Base-by-base conservation (phyloP, 139 green algal species). In the Parachlorella kessleri region DNA sequence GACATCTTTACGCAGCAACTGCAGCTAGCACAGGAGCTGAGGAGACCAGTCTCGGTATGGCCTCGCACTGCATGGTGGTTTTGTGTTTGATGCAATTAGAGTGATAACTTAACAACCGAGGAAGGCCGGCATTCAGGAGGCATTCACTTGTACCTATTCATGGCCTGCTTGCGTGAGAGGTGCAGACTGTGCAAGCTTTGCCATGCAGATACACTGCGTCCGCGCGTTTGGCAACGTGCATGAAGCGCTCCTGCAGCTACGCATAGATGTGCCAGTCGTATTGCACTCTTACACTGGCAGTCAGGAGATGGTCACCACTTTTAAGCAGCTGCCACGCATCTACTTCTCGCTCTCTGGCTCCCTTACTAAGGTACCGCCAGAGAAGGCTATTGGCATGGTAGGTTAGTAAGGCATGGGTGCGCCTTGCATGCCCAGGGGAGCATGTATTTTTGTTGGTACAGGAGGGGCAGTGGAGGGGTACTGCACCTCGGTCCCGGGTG, bases 121-220 rank as follows among this genome's bases (percentile, higher is more conserved):
- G n/a, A n/a, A n/a, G n/a, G n/a, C n/a, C n/a, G n/a, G n/a, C n/a
- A n/a, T n/a, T n/a, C n/a, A n/a, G n/a, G n/a, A n/a, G n/a, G n/a
- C n/a, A n/a, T n/a, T n/a, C n/a, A n/a, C n/a, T n/a, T n/a, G n/a
- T n/a, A n/a, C n/a, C n/a, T n/a, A n/a, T n/a, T n/a, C n/a, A n/a
- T n/a, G n/a, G n/a, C n/a, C n/a, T n/a, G n/a, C n/a, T n/a, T n/a
- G n/a, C n/a, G n/a, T n/a, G n/a, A n/a, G n/a, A n/a, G n/a, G n/a
- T n/a, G n/a, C n/a, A n/a, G n/a, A n/a, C n/a, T n/a, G n/a, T n/a
- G n/a, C n/a, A n/a, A n/a, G n/a, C n/a, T n/a, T 59, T 28, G 48
- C 18, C 32, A 6, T 41, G 55, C 84, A 89, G 81, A 75, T 91
- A 18, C 85, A 91, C 67, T 91, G 87, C 40, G 85, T 91, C 42